A percentile compares a stretch with the other conserved stretches of the same genome.
Conservation (phyloP, 768 basidiomycete species). For the Boletus insuetus region DNA sequence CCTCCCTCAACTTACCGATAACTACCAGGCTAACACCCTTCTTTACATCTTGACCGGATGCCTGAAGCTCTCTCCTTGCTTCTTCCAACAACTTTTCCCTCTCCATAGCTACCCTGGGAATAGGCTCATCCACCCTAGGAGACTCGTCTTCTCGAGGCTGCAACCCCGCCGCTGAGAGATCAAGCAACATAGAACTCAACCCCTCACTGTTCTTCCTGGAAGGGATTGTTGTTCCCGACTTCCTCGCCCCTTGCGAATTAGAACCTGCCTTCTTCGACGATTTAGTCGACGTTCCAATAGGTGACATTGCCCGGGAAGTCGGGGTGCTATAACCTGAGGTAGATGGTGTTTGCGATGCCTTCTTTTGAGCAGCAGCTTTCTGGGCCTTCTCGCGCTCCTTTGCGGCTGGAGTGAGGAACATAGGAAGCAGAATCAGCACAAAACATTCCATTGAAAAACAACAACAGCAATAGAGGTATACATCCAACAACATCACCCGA, state of each 20-base stretch:
- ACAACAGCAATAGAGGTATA: slow-evolving; percentile 29
- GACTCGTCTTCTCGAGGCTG: slow-evolving; percentile 42
- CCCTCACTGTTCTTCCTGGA: slow-evolving; percentile 30
- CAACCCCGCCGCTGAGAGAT: slow-evolving; percentile 74
- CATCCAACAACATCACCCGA: slow-evolving; percentile 24
- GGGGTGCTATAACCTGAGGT: slow-evolving; percentile 38
- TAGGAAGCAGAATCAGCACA: slow-evolving; percentile 39
- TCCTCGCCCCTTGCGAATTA: slow-evolving; percentile 29
- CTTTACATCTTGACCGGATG: slow-evolving; percentile 50
- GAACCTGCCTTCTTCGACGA: slow-evolving; percentile 38
- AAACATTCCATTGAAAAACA: slow-evolving; percentile 33
- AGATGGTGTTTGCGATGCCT: slow-evolving; percentile 30
- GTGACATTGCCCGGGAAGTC: slow-evolving; percentile 46
- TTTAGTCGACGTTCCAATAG: slow-evolving; percentile 40
- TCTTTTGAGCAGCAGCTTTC: slow-evolving; percentile 50
- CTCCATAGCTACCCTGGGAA: slow-evolving; percentile 65
- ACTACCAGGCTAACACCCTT: slow-evolving; percentile 85
- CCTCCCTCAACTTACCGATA: slow-evolving; percentile 58
- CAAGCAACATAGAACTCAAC: slow-evolving; percentile 59
- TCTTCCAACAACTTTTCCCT: slow-evolving; percentile 84
- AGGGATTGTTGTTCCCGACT: slow-evolving; percentile 45
- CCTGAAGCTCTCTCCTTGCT: slow-evolving; percentile 53
- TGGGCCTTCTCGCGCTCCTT: slow-evolving; percentile 78
- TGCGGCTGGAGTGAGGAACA: slow-evolving; percentile 51
- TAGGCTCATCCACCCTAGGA: slow-evolving; percentile 41